A percentile compares a stretch with the other conserved stretches of the same genome.
phyloP scores from a whole-genome alignment of 2,329 filamentous ascomycete genomes.

The Balansia obtecta region DNA sequence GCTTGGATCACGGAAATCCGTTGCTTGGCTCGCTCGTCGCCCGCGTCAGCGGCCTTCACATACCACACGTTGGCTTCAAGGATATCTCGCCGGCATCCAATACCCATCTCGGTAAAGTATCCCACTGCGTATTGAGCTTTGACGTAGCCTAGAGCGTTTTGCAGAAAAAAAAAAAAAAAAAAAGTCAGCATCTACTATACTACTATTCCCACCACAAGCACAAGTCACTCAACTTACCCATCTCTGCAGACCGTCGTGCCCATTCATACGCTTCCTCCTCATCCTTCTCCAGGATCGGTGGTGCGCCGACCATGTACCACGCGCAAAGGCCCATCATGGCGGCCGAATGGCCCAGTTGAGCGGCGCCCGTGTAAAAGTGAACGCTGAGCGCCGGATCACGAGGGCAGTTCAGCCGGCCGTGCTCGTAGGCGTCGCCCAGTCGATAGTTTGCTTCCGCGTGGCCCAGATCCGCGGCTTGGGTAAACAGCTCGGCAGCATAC shows the following conservation, averaged over 20 bases:
- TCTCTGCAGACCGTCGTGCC: slow-evolving; percentile 75
- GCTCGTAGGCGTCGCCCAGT: slow-evolving; percentile 94
- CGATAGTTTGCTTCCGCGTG: slow-evolving; percentile 77
- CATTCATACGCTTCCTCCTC: slow-evolving; percentile 95
- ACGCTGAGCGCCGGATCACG: slow-evolving; percentile 86
- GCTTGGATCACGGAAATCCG: slow-evolving; percentile 76
- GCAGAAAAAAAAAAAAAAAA: too few species aligned
- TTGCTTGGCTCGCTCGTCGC: slow-evolving; percentile 80
- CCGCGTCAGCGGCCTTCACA: slow-evolving; percentile 84
- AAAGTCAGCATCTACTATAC: too few species aligned
- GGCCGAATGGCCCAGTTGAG: slow-evolving; percentile 67
- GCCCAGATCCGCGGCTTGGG: slow-evolving; percentile 83
- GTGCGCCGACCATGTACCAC: slow-evolving; percentile 95
- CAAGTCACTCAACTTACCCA: slow-evolving; percentile 63
- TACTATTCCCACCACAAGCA: too few species aligned
- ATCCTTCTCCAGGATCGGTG: slow-evolving; percentile 85
- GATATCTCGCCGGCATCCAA: slow-evolving; percentile 87
- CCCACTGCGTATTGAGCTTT: slow-evolving; percentile 89
- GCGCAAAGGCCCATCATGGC: slow-evolving; percentile 98
- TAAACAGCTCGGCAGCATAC: slow-evolving; percentile 89
- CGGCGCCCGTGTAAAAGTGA: slow-evolving; percentile 92
- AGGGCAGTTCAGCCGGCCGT: slow-evolving; percentile 77
- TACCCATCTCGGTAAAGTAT: slow-evolving; percentile 98
- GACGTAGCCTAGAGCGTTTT: slow-evolving; percentile 47
- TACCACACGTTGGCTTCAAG: slow-evolving; percentile 98